These are phyloP conservation scores for Chaetomium olivaceum DNA, from an alignment of 2,329 filamentous ascomycete species.

Conservation along the genomic window DNA sequence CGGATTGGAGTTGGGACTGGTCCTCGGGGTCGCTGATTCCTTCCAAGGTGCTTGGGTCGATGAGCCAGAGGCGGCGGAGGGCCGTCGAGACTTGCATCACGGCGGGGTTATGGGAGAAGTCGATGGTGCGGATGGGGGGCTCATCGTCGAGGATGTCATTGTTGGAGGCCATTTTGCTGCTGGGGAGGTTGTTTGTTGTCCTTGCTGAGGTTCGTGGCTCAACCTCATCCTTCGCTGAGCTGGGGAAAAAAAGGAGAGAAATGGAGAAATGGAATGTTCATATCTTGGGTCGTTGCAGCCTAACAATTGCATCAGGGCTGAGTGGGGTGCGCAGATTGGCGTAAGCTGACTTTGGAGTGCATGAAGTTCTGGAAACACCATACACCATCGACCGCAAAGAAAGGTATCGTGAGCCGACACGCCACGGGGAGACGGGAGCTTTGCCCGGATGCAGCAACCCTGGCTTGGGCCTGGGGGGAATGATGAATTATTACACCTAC, in stretches of 20 bases:
- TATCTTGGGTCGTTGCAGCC: neutral
- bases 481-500: neutral
- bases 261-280: neutral
- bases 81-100: slow-evolving; percentile 8
- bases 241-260: neutral
- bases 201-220: neutral
- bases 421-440: neutral
- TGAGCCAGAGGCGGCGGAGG: neutral
- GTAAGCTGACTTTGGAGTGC: neutral
- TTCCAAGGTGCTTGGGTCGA: neutral
- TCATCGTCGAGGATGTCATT: neutral
- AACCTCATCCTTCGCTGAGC: neutral
- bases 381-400: neutral
- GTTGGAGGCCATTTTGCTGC: neutral
- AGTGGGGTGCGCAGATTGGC: neutral
- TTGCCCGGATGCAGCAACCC: neutral
- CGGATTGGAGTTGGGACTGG: neutral
- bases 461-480: neutral
- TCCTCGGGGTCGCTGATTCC: neutral
- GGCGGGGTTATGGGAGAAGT: neutral
- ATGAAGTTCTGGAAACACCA: neutral
- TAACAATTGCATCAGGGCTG: neutral
- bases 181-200: neutral
- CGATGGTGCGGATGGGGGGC: neutral
- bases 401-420: neutral